Percentiles rank a stretch among this genome's conserved stretches.
Evolutionary conservation across 2,329 filamentous ascomycete genomes (phyloP).

Genomic region (Huntiella abstrusa): DNA sequence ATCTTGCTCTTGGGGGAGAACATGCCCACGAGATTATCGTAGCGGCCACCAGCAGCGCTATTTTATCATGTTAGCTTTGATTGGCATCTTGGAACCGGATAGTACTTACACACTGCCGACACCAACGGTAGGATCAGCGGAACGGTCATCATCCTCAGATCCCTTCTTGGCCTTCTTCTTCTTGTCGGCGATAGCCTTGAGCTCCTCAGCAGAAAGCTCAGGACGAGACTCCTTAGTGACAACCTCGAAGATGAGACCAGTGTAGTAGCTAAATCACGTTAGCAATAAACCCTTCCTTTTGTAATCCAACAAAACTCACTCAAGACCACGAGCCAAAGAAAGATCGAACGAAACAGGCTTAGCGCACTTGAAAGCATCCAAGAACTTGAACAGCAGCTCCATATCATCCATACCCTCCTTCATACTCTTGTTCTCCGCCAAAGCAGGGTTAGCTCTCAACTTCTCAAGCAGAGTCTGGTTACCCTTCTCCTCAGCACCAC

Average conservation of each 20-base stretch:
- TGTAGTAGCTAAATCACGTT: conserved; percentile 55
- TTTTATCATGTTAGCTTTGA: not conserved
- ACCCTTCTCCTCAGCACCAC: conserved; percentile 21
- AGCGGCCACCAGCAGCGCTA: conserved; percentile 64
- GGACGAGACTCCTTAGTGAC: conserved; percentile 62
- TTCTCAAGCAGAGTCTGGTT: conserved; percentile 53
- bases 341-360: conserved; percentile 74
- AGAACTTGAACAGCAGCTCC: conserved; percentile 60
- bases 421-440: conserved; percentile 54
- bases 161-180: conserved; percentile 28
- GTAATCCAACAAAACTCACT: conserved; percentile 27
- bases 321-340: conserved; percentile 73
- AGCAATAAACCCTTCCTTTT: not conserved
- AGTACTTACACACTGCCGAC: conserved; percentile 51
- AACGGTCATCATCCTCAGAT: conserved; percentile 43
- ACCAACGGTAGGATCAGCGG: conserved; percentile 60
- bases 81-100: not conserved
- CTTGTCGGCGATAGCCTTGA: conserved; percentile 18
- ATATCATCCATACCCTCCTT: conserved; percentile 69
- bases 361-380: conserved; percentile 56
- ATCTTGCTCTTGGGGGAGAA: conserved; percentile 73
- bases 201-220: conserved; percentile 19
- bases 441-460: conserved; percentile 45
- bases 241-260: conserved; percentile 77
- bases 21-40: conserved; percentile 88